A percentile compares a stretch with the other conserved stretches of the same genome.
These are phyloP conservation scores for Bacidia gigantensis DNA, from an alignment of 495 filamentous ascomycete genomes.

Conservation along the genomic window DNA sequence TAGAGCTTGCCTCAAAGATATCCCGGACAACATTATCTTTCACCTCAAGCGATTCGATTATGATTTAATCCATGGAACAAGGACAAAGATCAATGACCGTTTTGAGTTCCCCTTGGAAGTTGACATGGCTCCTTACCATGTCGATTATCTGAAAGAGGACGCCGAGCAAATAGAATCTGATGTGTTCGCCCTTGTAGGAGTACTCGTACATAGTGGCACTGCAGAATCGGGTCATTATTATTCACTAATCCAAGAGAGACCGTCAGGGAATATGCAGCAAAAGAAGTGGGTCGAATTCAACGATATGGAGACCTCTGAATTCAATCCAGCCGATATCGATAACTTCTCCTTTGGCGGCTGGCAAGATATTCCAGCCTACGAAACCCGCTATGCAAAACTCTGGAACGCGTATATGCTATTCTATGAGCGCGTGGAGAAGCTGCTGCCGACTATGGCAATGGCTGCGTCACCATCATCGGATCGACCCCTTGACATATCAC, in stretches of 20 bases:
- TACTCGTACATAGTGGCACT: conserved; percentile 84
- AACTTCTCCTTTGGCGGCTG: conserved; percentile 70
- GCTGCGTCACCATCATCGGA: conserved; percentile 22
- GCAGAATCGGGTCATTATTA: conserved; percentile 97
- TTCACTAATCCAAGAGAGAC: conserved; percentile 77
- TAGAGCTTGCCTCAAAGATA: conserved; percentile 79
- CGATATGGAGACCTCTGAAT: conserved; percentile 63
- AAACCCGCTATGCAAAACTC: conserved; percentile 43
- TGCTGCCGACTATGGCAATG: conserved; percentile 30
- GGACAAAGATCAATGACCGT: conserved; percentile 90
- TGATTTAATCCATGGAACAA: conserved; percentile 66
- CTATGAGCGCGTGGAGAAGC: conserved; percentile 66
- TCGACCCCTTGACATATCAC: conserved; percentile 22
- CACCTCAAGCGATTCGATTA: conserved; percentile 96
- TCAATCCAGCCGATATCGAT: conserved; percentile 61
- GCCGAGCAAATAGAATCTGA: conserved; percentile 42
- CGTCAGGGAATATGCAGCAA: conserved; percentile 32
- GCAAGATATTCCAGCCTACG: conserved; percentile 29
- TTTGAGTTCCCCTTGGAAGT: conserved; percentile 78
- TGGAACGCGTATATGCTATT: conserved; percentile 97
- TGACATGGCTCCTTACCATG: conserved; percentile 83
- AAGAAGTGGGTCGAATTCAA: conserved; percentile 84
- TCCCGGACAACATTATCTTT: conserved; percentile 90
- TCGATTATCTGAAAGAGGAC: conserved; percentile 65
- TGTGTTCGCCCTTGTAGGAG: conserved; percentile 79